These are phyloP conservation scores for Starmerella floris DNA, from an alignment of 805 yeast species.

Conservation along the genomic window DNA sequence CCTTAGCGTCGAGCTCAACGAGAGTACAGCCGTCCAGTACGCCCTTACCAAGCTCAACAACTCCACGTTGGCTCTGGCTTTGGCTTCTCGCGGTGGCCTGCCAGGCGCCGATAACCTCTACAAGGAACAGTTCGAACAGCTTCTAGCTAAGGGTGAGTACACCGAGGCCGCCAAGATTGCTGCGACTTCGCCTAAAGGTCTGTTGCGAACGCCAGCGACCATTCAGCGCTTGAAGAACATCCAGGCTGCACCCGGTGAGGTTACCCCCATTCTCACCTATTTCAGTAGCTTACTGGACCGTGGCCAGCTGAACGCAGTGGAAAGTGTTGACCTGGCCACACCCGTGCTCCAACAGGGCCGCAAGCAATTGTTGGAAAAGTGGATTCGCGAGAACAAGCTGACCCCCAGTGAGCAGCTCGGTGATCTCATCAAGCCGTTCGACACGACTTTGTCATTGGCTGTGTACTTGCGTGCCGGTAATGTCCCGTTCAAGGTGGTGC, in stretches of 20 bases:
- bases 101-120: conserved; percentile 94
- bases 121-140: conserved; percentile 78
- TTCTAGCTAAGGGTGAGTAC: conserved; percentile 74
- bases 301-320: conserved; percentile 83
- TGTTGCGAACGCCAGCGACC: conserved; percentile 82
- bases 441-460: conserved; percentile 73
- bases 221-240: conserved; percentile 81
- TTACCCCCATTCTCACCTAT: conserved; percentile 86
- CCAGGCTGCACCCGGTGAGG: conserved; percentile 86
- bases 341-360: conserved; percentile 94
- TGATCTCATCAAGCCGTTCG: conserved; percentile 83
- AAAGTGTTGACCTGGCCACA: conserved; percentile 85
- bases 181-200: conserved; percentile 72
- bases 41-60: conserved; percentile 75
- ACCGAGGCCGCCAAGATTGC: conserved; percentile 92
- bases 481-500: conserved; percentile 76
- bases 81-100: conserved; percentile 90
- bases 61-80: conserved; percentile 69
- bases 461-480: conserved; percentile 69
- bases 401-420: conserved; percentile 95
- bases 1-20: conserved; percentile 76
- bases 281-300: conserved; percentile 82
- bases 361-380: conserved; percentile 83
- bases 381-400: conserved; percentile 89
- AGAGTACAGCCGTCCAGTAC: conserved; percentile 76